Percentiles rank a stretch among this genome's conserved stretches.
These are phyloP conservation scores for Funneliformis geosporum DNA, from an alignment of 192 early-diverging fungal genomes.

Conservation along the genomic window DNA sequence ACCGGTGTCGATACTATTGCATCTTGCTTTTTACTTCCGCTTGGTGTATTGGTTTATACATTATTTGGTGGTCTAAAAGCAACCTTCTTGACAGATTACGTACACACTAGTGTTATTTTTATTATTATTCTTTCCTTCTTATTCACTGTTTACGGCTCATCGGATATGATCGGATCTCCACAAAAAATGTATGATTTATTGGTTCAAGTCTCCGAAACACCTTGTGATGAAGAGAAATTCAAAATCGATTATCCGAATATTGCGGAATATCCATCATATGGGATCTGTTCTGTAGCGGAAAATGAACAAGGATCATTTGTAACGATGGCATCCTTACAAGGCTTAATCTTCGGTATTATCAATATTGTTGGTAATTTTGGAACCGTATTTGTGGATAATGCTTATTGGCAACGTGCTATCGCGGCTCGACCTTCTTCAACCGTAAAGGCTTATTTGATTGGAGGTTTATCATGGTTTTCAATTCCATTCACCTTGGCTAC, in stretches of 20 bases:
- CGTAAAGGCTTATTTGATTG: constrained; percentile 69
- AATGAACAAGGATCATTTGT: constrained; percentile 64
- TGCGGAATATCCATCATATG: no score
- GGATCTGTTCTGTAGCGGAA: constrained; percentile 50
- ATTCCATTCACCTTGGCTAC: constrained; percentile 76
- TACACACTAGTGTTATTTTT: constrained; percentile 69
- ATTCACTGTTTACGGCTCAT: constrained; percentile 67
- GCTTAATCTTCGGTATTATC: constrained; percentile 73
- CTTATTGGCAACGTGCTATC: constrained; percentile 76
- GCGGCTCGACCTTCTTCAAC: constrained; percentile 67
- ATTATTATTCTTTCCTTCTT: constrained; percentile 69
- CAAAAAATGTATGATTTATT: constrained; percentile 70
- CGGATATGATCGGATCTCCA: constrained; percentile 66
- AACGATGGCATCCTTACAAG: constrained; percentile 65
- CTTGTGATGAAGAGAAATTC: background rate
- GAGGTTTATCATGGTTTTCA: constrained; percentile 78
- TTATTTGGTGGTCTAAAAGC: constrained; percentile 73
- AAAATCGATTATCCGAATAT: no score
- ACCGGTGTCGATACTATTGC: constrained; percentile 68
- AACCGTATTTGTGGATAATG: constrained; percentile 73
- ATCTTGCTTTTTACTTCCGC: constrained; percentile 64
- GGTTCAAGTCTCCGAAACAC: constrained; percentile 42
- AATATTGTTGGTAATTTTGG: constrained; percentile 80
- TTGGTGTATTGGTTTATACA: constrained; percentile 69
- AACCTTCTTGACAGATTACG: constrained; percentile 73